Evolutionary conservation across 306 rosid genomes (phyloP), one percentile per base, ranked within the genome.

Genomic region (Sesbania bispinosa): DNA sequence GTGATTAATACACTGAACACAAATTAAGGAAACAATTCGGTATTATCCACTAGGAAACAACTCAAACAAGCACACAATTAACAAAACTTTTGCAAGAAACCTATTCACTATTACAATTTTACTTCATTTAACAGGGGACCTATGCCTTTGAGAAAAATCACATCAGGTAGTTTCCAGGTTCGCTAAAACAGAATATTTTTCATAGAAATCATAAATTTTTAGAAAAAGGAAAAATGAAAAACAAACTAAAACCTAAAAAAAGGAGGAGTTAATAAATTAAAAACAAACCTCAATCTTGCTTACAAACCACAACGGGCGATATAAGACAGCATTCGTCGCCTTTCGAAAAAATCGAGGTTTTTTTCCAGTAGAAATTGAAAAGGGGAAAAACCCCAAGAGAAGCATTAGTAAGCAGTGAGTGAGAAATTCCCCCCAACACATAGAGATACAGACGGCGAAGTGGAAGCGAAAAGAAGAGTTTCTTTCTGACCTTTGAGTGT

Each of bases 401-500:
- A 57, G 64, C 69, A n/a, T 69, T 64, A 64, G 41, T n/a, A 64
- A 18, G 0, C 35, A 69, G 52, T 15, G 38, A 38, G n/a, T 0
- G 6, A 33, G 73, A 21, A 24, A 52, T 7, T 18, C 0, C 9
- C n/a, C n/a, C n/a, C n/a, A n/a, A n/a, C n/a, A 3, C 45, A 1
- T 45, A 11, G 6, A 55, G 9, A 29, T 19, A 33, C 21, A 23
- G n/a, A 57, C 1, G 29, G 66, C 0, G 66, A 60, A 32, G 14
- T 7, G 11, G 33, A n/a, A n/a, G 26, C 2, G 29, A 18, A 14
- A 3, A 4, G 15, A 11, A 18, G 29, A 5, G n/a, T n/a, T n/a
- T n/a, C n/a, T n/a, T n/a, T 30, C 46, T 32, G 10, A 72, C 77
- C 77, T 72, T 61, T 11, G 61, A 58, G 60, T 14, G 33, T 7